phyloP scores from a whole-genome alignment of 2,329 filamentous ascomycete species.

The Colletotrichum sp. region DNA sequence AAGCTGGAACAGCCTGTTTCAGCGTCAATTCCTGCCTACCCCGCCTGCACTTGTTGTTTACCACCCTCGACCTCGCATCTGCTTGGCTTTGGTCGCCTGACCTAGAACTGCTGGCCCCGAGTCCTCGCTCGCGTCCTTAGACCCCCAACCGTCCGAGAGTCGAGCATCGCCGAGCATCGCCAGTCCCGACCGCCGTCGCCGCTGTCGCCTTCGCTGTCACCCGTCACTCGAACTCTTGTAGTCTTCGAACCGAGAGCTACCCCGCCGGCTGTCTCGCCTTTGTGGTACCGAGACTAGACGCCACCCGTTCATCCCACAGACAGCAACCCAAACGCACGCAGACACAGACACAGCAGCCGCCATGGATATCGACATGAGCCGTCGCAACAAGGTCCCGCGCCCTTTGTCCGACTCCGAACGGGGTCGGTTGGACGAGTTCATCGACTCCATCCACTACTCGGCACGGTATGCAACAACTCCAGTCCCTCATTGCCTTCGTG shows the following conservation, averaged over 20 bases:
- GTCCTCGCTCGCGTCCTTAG: slow-evolving; percentile 4
- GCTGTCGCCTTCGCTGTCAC: neutral
- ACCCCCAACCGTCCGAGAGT: neutral
- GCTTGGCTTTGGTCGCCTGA: slow-evolving; percentile 14
- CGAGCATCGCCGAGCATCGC: neutral
- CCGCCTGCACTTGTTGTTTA: slow-evolving; percentile 19
- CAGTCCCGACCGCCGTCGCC: neutral
- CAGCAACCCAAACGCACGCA: neutral
- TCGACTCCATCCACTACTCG: slow-evolving; percentile 95
- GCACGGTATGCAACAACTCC: slow-evolving; percentile 66
- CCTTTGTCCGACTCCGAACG: slow-evolving; percentile 82
- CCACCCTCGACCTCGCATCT: slow-evolving; percentile 1
- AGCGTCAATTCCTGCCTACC: slow-evolving; percentile 20
- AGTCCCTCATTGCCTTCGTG: neutral
- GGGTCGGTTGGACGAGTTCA: slow-evolving; percentile 85
- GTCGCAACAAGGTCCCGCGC: slow-evolving; percentile 87
- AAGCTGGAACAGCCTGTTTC: slow-evolving; percentile 17
- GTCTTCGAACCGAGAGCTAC: neutral
- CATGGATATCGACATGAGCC: slow-evolving; percentile 74
- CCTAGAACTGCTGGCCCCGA: neutral
- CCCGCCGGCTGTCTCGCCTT: slow-evolving; percentile 8
- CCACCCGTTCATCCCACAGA: slow-evolving; percentile 9
- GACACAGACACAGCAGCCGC: slow-evolving; percentile 7
- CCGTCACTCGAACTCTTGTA: neutral
- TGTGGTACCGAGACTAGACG: slow-evolving; percentile 14